Evolutionary conservation across 2,329 filamentous ascomycete genomes (phyloP).

Genomic region (Cryphonectria japonica): DNA sequence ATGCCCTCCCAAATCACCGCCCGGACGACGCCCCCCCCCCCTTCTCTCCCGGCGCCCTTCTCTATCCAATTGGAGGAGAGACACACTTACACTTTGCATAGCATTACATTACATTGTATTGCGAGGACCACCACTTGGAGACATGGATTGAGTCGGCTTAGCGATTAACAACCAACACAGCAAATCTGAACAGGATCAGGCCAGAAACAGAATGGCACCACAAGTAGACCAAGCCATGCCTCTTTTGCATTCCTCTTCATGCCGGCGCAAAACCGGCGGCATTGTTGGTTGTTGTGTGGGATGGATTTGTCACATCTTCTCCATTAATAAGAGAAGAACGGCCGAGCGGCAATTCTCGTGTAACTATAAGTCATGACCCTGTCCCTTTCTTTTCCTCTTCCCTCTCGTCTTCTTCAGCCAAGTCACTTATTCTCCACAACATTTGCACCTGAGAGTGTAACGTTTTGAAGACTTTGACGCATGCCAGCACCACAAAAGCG

Average conservation of each 20-base stretch:
- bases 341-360: constrained; percentile 18
- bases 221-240: neutral
- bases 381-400: neutral
- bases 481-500: constrained; percentile 42
- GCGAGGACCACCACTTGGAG: neutral
- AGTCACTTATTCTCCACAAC: neutral
- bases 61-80: neutral
- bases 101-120: neutral
- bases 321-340: constrained; percentile 16
- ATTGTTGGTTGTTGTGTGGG: neutral
- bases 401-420: constrained; percentile 21
- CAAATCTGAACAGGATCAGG: neutral
- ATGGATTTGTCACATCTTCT: constrained; percentile 3
- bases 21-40: neutral
- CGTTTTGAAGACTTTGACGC: constrained; percentile 30
- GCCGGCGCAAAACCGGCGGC: constrained; percentile 9
- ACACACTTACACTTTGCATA: neutral
- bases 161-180: constrained; percentile 10
- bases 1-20: neutral
- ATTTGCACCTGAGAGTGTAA: neutral
- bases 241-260: neutral
- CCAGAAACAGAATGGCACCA: neutral
- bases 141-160: constrained; percentile 26
- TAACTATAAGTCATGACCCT: constrained; percentile 17
- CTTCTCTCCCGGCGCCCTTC: no score